These are phyloP conservation scores for Saccharomycodes ludwigii DNA, from an alignment of 805 yeast genomes.

Conservation along the genomic window DNA sequence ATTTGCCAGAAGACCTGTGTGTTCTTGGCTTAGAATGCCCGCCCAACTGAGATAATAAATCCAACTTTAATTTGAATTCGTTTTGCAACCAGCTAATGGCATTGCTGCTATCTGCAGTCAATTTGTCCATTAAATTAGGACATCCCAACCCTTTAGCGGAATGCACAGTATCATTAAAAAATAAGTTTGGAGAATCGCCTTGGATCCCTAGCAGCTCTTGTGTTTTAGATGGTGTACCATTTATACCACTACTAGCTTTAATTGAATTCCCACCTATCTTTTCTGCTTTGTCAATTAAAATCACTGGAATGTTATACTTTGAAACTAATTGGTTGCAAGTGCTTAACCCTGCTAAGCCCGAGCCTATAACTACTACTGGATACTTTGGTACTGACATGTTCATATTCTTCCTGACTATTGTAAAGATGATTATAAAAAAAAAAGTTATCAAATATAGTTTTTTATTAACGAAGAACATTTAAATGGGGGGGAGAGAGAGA, in stretches of 20 bases:
- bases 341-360: slow-evolving; percentile 46
- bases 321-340: slow-evolving; percentile 28
- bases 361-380: slow-evolving; percentile 38
- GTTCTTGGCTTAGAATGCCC: slow-evolving; percentile 77
- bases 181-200: slow-evolving; percentile 43
- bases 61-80: slow-evolving; percentile 47
- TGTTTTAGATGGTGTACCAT: slow-evolving; percentile 58
- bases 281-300: slow-evolving; percentile 35
- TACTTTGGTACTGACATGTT: slow-evolving; percentile 4
- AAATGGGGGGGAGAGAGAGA: too few species aligned
- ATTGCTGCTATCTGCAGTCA: slow-evolving; percentile 47
- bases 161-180: slow-evolving; percentile 52
- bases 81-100: slow-evolving; percentile 68
- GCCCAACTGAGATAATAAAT: slow-evolving; percentile 63
- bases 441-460: too few species aligned
- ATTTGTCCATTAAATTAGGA: slow-evolving; percentile 42
- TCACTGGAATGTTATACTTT: slow-evolving; percentile 28
- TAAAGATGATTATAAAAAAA: too few species aligned
- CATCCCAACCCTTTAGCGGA: slow-evolving; percentile 56
- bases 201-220: slow-evolving; percentile 27
- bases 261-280: slow-evolving; percentile 47
- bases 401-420: neutral
- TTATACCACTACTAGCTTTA: slow-evolving; percentile 52
- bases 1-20: slow-evolving; percentile 53
- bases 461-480: too few species aligned